Evolutionary conservation across 2,329 filamentous ascomycete species (phyloP), one percentile per base, ranked within the genome.

Genomic region (Tolypocladium ovalisporum): DNA sequence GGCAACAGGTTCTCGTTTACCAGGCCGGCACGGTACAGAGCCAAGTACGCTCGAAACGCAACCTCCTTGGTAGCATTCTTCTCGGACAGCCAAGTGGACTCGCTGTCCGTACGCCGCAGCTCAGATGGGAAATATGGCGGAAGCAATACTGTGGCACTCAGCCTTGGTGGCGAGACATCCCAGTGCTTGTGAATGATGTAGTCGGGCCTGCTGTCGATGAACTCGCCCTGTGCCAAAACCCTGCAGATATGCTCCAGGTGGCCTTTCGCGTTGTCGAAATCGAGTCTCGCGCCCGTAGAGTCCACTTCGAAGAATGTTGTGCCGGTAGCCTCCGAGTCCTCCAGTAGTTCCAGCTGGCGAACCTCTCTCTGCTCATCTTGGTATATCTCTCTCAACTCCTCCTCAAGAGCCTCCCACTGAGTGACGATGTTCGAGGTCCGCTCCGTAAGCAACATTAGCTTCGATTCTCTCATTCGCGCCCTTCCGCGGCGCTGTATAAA

Each of bases 181-280:
- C 68, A 59, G 22, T 71, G 64, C n/a, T 75, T 66, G 4, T 75
- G 67, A 37, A 84, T 75, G 17, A 83, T 75, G 65, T 91, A 96
- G 54, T 88, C 82, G 0, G 92, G 90, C 1, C 80, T 75, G 22
- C 74, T 73, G 62, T 91, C 83, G 8, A 85, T 76, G 65, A 85
- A 89, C 32, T 82, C 79, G 1, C 75, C 75, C 0, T 73, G 73
- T 0, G 81, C 78, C 0, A 91, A 68, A 0, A 79, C 78, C 0
- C 76, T 74, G 69, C 92, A 97, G 63, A 97, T 95, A 69, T 96
- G 90, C 52, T 88, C 77, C 1, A 97, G 78, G 68, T 94, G 90
- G n/a, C 78, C 71, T 53, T 86, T 82, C 1, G 90, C 88, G 62
- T 88, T 88, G 40, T 89, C 81, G 1, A 90, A 77, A 13, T 88